Evolutionary conservation across 1,139 yeast species (phyloP).

Genomic region (Geotrichum bryndzae): DNA sequence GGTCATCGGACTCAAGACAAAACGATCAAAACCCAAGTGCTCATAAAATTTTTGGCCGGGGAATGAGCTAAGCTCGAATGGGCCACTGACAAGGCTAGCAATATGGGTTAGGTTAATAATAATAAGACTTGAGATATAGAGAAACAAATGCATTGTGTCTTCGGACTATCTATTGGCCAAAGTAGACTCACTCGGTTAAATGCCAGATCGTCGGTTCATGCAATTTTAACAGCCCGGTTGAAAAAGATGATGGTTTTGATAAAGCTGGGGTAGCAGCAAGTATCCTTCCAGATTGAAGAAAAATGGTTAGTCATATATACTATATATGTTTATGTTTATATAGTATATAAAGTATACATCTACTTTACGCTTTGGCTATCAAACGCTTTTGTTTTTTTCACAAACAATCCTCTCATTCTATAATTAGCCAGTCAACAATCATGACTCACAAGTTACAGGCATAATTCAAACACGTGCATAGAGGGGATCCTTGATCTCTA

Average conservation of each 20-base stretch:
- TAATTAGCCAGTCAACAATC: not conserved
- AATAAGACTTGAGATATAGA: not conserved
- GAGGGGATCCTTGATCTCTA: constrained; percentile 6
- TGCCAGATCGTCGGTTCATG: too few species aligned
- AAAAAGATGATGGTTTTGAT: too few species aligned
- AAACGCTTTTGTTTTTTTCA: too few species aligned
- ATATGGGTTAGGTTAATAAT: not conserved
- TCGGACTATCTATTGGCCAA: not conserved
- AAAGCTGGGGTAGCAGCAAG: too few species aligned
- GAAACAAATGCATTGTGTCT: not conserved
- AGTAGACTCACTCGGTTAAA: not conserved
- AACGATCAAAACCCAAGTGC: not conserved
- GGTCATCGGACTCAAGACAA: not conserved
- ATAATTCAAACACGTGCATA: constrained; percentile 3
- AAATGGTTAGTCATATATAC: too few species aligned
- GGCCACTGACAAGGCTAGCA: not conserved
- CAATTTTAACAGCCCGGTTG: too few species aligned
- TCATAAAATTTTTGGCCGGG: not conserved
- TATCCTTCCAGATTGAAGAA: too few species aligned
- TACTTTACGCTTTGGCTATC: not conserved
- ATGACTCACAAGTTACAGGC: not conserved
- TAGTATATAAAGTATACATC: too few species aligned
- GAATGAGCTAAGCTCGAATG: not conserved
- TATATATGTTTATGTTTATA: too few species aligned
- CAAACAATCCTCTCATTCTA: not conserved